These are phyloP conservation scores for Leonotis leonurus DNA, from an alignment of 257 asterid genomes.

Conservation along the genomic window DNA sequence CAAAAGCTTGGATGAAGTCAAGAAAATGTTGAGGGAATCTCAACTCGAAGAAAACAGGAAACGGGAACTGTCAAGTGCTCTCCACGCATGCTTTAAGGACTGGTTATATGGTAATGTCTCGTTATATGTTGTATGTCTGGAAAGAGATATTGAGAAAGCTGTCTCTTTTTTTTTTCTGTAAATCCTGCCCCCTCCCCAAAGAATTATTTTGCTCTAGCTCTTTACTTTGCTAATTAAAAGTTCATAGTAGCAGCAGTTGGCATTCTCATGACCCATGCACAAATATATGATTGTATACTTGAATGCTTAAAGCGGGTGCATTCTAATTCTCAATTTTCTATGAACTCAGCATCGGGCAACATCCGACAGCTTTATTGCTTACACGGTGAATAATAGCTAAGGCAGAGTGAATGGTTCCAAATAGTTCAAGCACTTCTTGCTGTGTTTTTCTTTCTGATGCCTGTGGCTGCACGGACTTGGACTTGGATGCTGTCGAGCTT, in stretches of 20 bases:
- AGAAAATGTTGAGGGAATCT: constrained; percentile 66
- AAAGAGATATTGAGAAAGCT: neutral
- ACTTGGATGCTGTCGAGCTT: constrained; percentile 15
- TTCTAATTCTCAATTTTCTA: constrained; percentile 10
- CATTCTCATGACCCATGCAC: neutral
- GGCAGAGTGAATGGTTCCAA: neutral
- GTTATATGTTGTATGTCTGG: neutral
- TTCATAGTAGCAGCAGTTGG: neutral
- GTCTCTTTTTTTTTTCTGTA: neutral
- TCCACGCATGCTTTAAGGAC: constrained; percentile 81
- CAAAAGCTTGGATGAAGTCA: constrained; percentile 65
- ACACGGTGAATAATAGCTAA: constrained; percentile 51
- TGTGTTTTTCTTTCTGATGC: constrained; percentile 21
- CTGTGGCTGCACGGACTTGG: constrained; percentile 22
- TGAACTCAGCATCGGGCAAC: constrained; percentile 81
- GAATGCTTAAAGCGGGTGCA: neutral
- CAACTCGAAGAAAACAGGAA: constrained; percentile 83
- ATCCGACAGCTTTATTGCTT: constrained; percentile 79
- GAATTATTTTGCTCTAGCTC: neutral
- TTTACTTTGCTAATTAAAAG: neutral
- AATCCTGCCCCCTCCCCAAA: no score
- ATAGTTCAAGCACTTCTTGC: constrained; percentile 23
- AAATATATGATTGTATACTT: neutral
- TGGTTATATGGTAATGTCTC: constrained; percentile 80
- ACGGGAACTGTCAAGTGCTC: constrained; percentile 75